Evolutionary conservation across 1,284 basidiomycete genomes (phyloP), one percentile per base, ranked within the genome.

Genomic region (Moniliella sp.): DNA sequence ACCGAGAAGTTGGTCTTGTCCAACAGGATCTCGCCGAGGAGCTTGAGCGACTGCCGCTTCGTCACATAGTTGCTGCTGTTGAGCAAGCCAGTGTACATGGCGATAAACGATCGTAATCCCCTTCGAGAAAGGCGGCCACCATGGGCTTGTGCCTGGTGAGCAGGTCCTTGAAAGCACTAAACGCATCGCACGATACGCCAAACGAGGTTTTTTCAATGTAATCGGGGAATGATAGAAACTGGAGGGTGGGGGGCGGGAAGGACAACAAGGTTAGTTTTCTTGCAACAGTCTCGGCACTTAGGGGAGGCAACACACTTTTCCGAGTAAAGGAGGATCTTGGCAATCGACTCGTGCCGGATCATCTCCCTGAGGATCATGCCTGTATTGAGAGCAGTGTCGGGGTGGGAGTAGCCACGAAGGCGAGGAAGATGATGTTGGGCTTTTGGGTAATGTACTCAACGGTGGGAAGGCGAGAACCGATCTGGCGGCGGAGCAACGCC

Each of bases 61-160:
- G 91, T 97, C 37, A 99, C 91, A 59, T 97, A 97, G 67, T 97
- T 97, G 49, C 69, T 72, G 13, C 84, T 93, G 29, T 81, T 69
- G 45, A 97, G 78, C 39, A 99, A 74, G 11, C 75, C 76, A 15
- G 80, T 81, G 66, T 88, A 94, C 42, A 83, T 83, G 25, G 72
- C 70, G 67, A 99, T 97, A 69, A 97, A 97, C 76, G 84, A 48
- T 94, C 88, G 57, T 94, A 99, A 61, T 94, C 81, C 66, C 76
- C 76, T 61, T 94, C 86, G 5, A 99, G 70, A 58, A 84, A 99
- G 36, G 80, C 74, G 0, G 88, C 84, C 0, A 97, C 88, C 78
- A 94, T 88, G 2, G 79, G 67, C 58, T 94, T 97, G 64, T 99
- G 91, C 37, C 79, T 18, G 27, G 17, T 2, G 10, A n/a, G 15